Conservation (phyloP, 1,284 basidiomycete species). For the Sanghuangporus sanghuang region DNA sequence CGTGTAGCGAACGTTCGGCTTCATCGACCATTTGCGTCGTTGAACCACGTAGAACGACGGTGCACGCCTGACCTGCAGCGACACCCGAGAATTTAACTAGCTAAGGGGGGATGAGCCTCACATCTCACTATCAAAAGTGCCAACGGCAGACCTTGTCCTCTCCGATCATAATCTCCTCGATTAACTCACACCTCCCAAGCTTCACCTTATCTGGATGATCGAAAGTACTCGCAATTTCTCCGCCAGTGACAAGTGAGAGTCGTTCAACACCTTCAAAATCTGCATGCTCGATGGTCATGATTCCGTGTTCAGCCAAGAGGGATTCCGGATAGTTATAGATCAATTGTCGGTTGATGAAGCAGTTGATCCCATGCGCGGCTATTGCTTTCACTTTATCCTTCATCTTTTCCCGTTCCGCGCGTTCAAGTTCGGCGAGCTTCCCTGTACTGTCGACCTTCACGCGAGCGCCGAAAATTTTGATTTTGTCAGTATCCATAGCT, state of each 20-base stretch:
- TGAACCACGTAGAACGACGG: conserved; percentile 94
- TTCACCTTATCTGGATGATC: conserved; percentile 92
- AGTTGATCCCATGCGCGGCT: conserved; percentile 93
- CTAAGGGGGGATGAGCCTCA: conserved; percentile 36
- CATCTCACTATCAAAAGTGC: not conserved
- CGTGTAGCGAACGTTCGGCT: conserved; percentile 95
- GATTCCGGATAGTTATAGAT: conserved; percentile 99
- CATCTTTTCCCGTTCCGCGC: conserved; percentile 74
- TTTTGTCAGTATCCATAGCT: conserved; percentile 99
- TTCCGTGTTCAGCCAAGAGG: conserved; percentile 88
- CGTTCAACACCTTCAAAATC: conserved; percentile 99
- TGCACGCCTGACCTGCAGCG: conserved; percentile 97
- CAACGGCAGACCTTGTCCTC: conserved; percentile 82
- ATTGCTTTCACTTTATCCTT: conserved; percentile 97
- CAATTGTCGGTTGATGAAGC: conserved; percentile 97
- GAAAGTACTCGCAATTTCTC: conserved; percentile 96
- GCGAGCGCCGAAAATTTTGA: conserved; percentile 97
- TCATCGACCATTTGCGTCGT: conserved; percentile 99
- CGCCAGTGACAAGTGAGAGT: conserved; percentile 93
- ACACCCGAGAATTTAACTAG: conserved; percentile 99
- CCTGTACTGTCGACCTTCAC: conserved; percentile 95
- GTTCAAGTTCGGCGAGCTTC: conserved; percentile 96
- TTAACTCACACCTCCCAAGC: conserved; percentile 89
- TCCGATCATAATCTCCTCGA: conserved; percentile 99
- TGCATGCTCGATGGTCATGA: conserved; percentile 97